Base-by-base conservation (phyloP, 169 alveolate species). In the Plasmodium sp. region DNA sequence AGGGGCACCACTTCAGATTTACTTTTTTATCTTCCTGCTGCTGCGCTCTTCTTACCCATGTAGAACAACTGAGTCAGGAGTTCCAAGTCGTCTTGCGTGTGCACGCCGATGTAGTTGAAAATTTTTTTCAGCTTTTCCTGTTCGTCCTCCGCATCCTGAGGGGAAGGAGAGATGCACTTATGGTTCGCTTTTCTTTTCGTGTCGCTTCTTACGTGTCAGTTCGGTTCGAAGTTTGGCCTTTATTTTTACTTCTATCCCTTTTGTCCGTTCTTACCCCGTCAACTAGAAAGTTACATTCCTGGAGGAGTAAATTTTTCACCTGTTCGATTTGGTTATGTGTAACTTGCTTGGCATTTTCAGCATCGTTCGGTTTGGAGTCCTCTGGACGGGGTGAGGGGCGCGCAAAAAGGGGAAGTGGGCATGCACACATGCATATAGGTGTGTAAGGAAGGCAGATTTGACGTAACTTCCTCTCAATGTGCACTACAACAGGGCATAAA, bases 41-140 rank as follows among this genome's bases (percentile, higher is more conserved):
- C 14, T 45, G 48, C 31, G 18, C 14, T 58, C 62, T 85, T 31
- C 31, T 43, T 84, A 85, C 93, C 93, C 27, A 77, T 58, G 71
- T 85, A 75, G 58, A 85, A 85, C 67, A 85, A 54, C 79, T 67
- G 79, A 16, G 93, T 74, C 41, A 85, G 73, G 22, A 85, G 62
- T 75, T 85, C 93, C 27, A 85, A 43, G 41, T 85, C 93, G 41
- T 85, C 84, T 74, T 85, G 77, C 14, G 84, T 85, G 56, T 85
- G 84, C 2, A 85, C 84, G 27, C 93, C 93, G 5, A 85, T 85
- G 79, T 74, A 85, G 18, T 74, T 85, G 58, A 85, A 74, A 45
- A 85, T 48, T 74, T 51, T 85, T 74, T 75, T 67, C 56, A 85
- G 39, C 71, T 85, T 48, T 9, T 85, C 83, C 43, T 67, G 71